Conservation (phyloP, 768 basidiomycete genomes). For the Pholiota microspora region DNA sequence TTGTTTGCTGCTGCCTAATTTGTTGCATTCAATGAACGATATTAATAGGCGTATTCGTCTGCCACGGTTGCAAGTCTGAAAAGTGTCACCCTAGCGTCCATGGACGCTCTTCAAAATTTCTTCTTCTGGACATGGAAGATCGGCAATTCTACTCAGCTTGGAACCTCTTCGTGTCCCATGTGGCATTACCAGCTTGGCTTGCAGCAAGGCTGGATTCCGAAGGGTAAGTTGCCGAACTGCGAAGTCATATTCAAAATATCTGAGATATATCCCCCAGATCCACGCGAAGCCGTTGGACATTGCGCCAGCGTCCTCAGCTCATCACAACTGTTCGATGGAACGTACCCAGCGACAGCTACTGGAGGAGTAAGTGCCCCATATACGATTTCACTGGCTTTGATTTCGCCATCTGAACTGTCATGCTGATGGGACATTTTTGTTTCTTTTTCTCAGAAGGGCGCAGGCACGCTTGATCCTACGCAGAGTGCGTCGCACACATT, state of each 20-base stretch:
- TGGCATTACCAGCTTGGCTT: conserved; percentile 93
- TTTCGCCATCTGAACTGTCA: conserved; percentile 1
- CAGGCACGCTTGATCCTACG: conserved; percentile 55
- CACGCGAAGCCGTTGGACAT: conserved; percentile 44
- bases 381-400: neutral
- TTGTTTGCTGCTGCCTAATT: conserved; percentile 3
- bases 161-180: conserved; percentile 68
- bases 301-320: conserved; percentile 37
- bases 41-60: conserved; percentile 48
- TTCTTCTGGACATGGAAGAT: conserved; percentile 99
- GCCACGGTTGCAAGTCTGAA: conserved; percentile 57
- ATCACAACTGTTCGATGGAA: conserved; percentile 47
- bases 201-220: conserved; percentile 83
- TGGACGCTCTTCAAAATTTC: conserved; percentile 90
- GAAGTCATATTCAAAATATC: too few relatives aligned
- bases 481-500: conserved; percentile 52
- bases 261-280: conserved; percentile 28
- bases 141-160: conserved; percentile 70
- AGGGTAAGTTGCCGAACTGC: conserved; percentile 40
- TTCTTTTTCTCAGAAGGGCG: conserved; percentile 39
- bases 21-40: conserved; percentile 7
- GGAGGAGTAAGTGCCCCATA: conserved; percentile 45
- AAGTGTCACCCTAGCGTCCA: conserved; percentile 72
- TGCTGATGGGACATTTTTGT: conserved; percentile 8
- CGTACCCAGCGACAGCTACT: conserved; percentile 64